Conservation (phyloP, 257 asterid species). For the Nicotiana paniculata region DNA sequence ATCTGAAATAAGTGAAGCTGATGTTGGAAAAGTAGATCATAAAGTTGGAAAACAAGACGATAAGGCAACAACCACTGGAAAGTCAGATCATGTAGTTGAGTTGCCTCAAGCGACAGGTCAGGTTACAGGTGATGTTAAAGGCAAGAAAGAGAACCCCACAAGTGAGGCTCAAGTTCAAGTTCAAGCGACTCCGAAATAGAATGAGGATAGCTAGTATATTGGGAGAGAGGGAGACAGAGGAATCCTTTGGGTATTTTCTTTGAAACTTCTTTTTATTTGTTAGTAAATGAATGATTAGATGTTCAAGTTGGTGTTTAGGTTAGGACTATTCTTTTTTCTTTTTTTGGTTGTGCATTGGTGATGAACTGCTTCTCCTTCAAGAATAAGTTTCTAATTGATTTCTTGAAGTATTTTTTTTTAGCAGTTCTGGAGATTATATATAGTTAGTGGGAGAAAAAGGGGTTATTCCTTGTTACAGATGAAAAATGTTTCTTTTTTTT, state of each 20-base stretch:
- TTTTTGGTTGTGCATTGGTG: not conserved
- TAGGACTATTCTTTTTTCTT: not conserved
- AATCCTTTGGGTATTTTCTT: not conserved
- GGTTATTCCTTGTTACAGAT: not conserved
- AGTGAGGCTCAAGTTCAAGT: conserved; percentile 20
- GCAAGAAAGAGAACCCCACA: conserved; percentile 14
- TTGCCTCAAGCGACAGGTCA: conserved; percentile 7
- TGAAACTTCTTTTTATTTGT: not conserved
- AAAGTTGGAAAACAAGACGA: conserved; percentile 4
- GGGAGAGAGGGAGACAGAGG: not conserved
- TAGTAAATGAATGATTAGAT: not conserved
- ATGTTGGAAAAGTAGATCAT: not conserved
- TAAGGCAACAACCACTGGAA: not conserved
- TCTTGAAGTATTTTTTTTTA: conserved; percentile 9
- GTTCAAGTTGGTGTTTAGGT: not conserved
- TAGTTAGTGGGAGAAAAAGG: not conserved
- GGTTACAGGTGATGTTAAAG: conserved; percentile 13
- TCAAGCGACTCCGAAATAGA: conserved; percentile 16
- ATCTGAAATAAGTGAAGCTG: conserved; percentile 1
- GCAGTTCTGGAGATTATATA: not conserved
- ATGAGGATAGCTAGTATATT: not conserved
- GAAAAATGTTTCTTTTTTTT: not conserved
- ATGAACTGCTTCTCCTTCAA: conserved; percentile 8
- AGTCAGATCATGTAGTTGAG: conserved; percentile 8
- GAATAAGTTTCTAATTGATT: conserved; percentile 10